phyloP scores from a whole-genome alignment of 371 early-diverging fungal genomes.

The Parasitella parasitica region DNA sequence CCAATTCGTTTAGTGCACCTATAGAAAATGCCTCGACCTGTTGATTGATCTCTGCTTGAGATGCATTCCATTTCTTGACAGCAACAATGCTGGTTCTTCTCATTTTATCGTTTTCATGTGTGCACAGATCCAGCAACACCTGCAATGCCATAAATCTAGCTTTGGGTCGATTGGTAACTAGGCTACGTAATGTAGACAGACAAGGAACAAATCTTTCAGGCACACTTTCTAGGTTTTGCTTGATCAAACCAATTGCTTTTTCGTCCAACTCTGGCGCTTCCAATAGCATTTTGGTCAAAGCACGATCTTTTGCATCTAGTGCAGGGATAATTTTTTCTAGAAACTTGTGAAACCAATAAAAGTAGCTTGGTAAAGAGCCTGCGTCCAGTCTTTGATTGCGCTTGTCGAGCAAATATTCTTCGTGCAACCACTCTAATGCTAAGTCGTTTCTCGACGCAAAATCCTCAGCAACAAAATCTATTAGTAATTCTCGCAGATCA shows the following conservation, averaged over 20 bases:
- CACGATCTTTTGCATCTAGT: constrained; percentile 40
- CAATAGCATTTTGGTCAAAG: constrained; percentile 36
- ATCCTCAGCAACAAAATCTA: constrained; percentile 39
- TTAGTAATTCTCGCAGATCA: constrained; percentile 31
- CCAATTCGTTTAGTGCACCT: constrained; percentile 39
- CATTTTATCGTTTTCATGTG: constrained; percentile 37
- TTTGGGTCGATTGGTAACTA: constrained; percentile 30
- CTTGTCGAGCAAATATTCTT: constrained; percentile 35
- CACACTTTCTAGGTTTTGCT: constrained; percentile 28
- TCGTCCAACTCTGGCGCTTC: constrained; percentile 45
- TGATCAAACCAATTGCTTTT: constrained; percentile 27
- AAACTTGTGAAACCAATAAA: constrained; percentile 35
- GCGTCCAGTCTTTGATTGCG: constrained; percentile 1
- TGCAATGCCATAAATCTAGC: constrained; percentile 33
- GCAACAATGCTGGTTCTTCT: constrained; percentile 58
- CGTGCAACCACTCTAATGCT: constrained; percentile 46
- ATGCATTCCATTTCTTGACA: constrained; percentile 63
- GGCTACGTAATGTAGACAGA: constrained; percentile 37
- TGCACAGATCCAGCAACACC: constrained; percentile 39
- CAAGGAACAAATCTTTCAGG: constrained; percentile 45
- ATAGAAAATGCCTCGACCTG: constrained; percentile 56
- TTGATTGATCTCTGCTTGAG: constrained; percentile 47
- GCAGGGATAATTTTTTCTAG: constrained; percentile 31
- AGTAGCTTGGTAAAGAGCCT: constrained; percentile 29
- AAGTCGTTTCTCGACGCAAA: constrained; percentile 45